Evolutionary conservation across 257 asterid genomes (phyloP).

Genomic region (Jacaranda mimosifolia): DNA sequence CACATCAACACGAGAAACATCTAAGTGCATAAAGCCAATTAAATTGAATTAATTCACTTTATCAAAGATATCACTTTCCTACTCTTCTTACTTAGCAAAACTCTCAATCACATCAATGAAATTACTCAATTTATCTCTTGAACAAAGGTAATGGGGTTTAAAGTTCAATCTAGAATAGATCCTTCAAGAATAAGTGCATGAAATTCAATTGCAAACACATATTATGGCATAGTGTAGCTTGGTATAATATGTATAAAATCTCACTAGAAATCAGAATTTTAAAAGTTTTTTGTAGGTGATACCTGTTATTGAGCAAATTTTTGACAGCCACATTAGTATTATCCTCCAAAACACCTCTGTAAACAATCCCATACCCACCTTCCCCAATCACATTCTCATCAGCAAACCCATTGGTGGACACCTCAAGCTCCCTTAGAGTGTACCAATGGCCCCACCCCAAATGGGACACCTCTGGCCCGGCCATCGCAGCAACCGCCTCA

Average conservation of each 20-base stretch:
- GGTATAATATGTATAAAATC: neutral
- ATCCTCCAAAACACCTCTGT: constrained; percentile 71
- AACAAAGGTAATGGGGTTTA: neutral
- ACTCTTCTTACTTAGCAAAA: neutral
- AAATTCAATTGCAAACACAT: constrained; percentile 24
- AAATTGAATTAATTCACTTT: neutral
- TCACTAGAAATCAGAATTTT: neutral
- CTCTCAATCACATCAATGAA: neutral
- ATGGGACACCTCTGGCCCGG: constrained; percentile 88
- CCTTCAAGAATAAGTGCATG: neutral
- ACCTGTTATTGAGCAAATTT: constrained; percentile 94
- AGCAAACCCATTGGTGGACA: constrained; percentile 65
- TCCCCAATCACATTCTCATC: constrained; percentile 94
- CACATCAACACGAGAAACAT: neutral
- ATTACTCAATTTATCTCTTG: neutral
- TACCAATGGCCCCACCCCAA: constrained; percentile 99
- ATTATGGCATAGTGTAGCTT: neutral
- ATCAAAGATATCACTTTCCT: neutral
- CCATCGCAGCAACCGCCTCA: constrained; percentile 43
- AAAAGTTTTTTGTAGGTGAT: neutral
- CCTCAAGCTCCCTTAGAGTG: constrained; percentile 85
- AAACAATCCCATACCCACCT: constrained; percentile 97
- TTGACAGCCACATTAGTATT: constrained; percentile 74
- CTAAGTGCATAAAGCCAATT: neutral
- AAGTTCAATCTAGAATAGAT: neutral